Conservation (phyloP, 192 early-diverging fungal genomes). For the Linnemannia zychae region DNA sequence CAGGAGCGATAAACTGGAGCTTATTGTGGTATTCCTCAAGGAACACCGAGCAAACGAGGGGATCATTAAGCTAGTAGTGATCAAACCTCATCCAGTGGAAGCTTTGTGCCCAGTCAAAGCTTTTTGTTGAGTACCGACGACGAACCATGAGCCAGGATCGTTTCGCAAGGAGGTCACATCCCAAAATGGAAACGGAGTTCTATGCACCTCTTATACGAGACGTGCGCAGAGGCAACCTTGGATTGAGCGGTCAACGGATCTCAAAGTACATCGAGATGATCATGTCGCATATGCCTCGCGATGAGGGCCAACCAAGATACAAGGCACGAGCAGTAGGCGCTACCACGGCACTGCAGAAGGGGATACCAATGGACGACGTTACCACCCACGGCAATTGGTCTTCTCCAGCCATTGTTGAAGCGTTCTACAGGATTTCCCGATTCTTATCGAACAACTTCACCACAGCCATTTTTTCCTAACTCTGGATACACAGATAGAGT, state of each 20-base stretch:
- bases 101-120: slow-evolving; percentile 10
- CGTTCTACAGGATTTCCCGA: slow-evolving; percentile 11
- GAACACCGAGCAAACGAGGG: not conserved
- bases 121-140: slow-evolving; percentile 13
- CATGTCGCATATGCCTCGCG: not conserved
- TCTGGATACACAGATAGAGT: slow-evolving; percentile 26
- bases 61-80: slow-evolving; percentile 16
- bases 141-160: slow-evolving; percentile 2
- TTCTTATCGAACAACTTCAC: slow-evolving; percentile 16
- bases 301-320: not conserved
- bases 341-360: slow-evolving; percentile 13
- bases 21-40: slow-evolving; percentile 15
- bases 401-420: slow-evolving; percentile 20
- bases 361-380: slow-evolving; percentile 12
- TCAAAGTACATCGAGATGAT: slow-evolving; percentile 10
- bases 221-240: not conserved
- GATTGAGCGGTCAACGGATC: not conserved
- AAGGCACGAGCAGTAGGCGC: slow-evolving; percentile 25
- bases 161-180: not conserved
- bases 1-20: slow-evolving; percentile 4
- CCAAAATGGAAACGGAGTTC: not conserved
- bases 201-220: slow-evolving; percentile 11
- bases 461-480: slow-evolving; percentile 15
- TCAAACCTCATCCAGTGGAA: slow-evolving; percentile 1
- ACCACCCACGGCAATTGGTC: slow-evolving; percentile 20